Percentiles rank a stretch among this genome's conserved stretches.
phyloP scores from a whole-genome alignment of 129 eudicot genomes.

The Helianthus tuberosus region DNA sequence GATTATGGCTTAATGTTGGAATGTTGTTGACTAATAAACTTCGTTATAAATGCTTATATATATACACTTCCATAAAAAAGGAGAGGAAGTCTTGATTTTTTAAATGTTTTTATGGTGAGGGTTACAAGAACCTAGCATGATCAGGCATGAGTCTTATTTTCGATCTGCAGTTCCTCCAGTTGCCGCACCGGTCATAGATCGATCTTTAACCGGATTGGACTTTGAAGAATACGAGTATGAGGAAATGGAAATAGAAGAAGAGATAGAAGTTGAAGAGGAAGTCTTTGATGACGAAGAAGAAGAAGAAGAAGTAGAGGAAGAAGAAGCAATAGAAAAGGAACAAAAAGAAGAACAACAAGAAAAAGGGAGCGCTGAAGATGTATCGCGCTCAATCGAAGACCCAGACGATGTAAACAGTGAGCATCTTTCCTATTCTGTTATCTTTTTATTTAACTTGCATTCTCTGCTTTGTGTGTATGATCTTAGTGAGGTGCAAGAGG shows the following conservation, averaged over 20 bases:
- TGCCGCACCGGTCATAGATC: too few relatives aligned
- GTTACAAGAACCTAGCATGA: too few relatives aligned
- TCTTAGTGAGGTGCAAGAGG: conserved; percentile 64
- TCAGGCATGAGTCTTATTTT: too few relatives aligned
- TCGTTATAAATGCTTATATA: not conserved
- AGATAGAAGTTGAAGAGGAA: conserved; percentile 45
- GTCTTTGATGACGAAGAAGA: conserved; percentile 40
- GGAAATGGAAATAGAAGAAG: conserved; percentile 47
- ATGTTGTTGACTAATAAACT: not conserved
- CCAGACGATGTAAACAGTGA: not conserved
- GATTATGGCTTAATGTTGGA: not conserved
- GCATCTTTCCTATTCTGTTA: conserved; percentile 4
- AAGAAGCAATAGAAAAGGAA: too few relatives aligned
- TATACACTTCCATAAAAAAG: too few relatives aligned
- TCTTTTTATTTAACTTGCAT: conserved; percentile 1
- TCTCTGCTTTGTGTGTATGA: conserved; percentile 10
- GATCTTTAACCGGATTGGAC: conserved; percentile 22
- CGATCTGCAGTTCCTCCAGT: too few relatives aligned
- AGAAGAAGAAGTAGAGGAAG: not conserved
- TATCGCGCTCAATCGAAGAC: too few relatives aligned
- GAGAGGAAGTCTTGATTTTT: too few relatives aligned
- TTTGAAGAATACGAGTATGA: conserved; percentile 61
- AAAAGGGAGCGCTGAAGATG: too few relatives aligned
- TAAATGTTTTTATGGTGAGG: too few relatives aligned
- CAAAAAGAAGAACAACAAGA: too few relatives aligned